Percentiles rank a stretch among this genome's conserved stretches.
phyloP scores from a whole-genome alignment of 306 rosid genomes.

The Lathyrus aphaca region DNA sequence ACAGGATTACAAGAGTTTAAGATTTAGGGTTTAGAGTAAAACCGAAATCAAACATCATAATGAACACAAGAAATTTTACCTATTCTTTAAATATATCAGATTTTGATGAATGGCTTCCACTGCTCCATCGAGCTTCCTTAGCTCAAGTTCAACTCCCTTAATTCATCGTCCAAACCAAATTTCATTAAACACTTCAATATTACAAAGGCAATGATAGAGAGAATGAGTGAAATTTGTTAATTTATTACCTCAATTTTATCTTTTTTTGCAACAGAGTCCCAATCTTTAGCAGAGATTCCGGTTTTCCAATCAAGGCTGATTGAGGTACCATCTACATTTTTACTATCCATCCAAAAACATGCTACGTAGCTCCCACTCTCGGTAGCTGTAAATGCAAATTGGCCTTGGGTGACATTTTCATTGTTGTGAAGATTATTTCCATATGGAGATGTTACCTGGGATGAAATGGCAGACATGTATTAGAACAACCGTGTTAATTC shows the following conservation, averaged over 20 bases:
- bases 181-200: background rate
- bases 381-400: constrained; percentile 58
- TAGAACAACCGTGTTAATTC: background rate
- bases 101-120: constrained; percentile 60
- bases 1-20: too few relatives aligned
- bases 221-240: background rate
- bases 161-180: constrained; percentile 25
- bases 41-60: background rate
- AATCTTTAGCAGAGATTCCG: constrained; percentile 58
- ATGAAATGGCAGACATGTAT: background rate
- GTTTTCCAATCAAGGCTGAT: constrained; percentile 65
- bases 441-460: constrained; percentile 61
- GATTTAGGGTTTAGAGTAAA: too few relatives aligned
- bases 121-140: constrained; percentile 59
- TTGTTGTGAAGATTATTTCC: constrained; percentile 62
- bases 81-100: constrained; percentile 49
- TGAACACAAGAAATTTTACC: constrained; percentile 40
- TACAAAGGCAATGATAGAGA: background rate
- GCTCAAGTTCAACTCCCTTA: constrained; percentile 68
- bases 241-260: constrained; percentile 56
- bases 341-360: constrained; percentile 52
- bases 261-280: constrained; percentile 62
- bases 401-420: constrained; percentile 67
- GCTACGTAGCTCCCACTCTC: constrained; percentile 62
- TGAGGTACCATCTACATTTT: constrained; percentile 32